Conservation (phyloP, 2,329 filamentous ascomycete species). For the Metarhizium anisopliae region DNA sequence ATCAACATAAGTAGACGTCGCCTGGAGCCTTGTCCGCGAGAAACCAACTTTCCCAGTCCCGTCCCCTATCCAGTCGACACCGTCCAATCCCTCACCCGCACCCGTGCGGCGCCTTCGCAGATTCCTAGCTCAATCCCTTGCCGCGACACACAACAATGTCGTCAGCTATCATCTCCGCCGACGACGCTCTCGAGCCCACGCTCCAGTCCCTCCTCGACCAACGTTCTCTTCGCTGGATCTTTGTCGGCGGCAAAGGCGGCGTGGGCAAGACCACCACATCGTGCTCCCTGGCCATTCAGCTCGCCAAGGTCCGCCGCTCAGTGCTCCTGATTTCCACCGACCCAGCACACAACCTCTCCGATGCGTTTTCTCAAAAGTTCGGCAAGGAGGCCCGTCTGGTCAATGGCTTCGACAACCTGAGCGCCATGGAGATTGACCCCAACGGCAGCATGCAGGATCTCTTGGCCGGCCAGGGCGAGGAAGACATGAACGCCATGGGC, state of each 20-base stretch:
- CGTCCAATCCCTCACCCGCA: not conserved
- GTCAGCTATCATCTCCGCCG: slow-evolving; percentile 34
- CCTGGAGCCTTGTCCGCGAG: not conserved
- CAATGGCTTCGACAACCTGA: slow-evolving; percentile 86
- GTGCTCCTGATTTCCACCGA: slow-evolving; percentile 98
- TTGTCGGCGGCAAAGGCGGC: slow-evolving; percentile 95
- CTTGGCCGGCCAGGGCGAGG: slow-evolving; percentile 67
- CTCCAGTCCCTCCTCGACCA: slow-evolving; percentile 94
- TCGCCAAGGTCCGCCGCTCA: slow-evolving; percentile 87
- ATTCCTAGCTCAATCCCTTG: not conserved
- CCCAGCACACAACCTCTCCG: slow-evolving; percentile 93
- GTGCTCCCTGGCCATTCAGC: slow-evolving; percentile 95
- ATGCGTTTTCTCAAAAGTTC: slow-evolving; percentile 98
- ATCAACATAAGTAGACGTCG: not conserved
- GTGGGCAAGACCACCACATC: slow-evolving; percentile 99
- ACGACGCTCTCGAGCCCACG: slow-evolving; percentile 79
- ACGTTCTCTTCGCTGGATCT: slow-evolving; percentile 94
- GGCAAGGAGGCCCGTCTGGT: slow-evolving; percentile 94
- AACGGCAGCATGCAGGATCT: slow-evolving; percentile 97
- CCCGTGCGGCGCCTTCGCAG: too few relatives aligned
- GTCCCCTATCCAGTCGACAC: not conserved
- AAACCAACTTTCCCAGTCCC: not conserved
- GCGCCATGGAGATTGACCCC: slow-evolving; percentile 98
- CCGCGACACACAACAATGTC: slow-evolving; percentile 23
- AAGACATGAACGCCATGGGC: slow-evolving; percentile 56